Conservation (phyloP, 1,284 basidiomycete genomes). For the Peniophora sp. region DNA sequence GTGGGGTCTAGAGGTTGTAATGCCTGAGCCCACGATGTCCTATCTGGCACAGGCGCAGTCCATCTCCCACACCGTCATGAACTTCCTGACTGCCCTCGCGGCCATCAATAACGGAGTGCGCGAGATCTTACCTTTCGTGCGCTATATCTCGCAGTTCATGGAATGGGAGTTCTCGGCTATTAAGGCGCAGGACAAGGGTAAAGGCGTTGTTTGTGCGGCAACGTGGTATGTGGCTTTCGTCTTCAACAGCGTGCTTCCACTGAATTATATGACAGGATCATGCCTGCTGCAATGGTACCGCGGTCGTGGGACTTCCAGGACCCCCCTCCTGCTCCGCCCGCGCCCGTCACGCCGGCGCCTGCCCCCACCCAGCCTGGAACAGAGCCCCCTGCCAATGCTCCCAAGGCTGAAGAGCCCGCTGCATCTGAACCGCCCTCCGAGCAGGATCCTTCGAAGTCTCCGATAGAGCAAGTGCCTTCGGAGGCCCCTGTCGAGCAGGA, state of each 20-base stretch:
- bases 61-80: constrained; percentile 53
- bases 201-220: constrained; percentile 76
- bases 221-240: constrained; percentile 49
- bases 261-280: constrained; percentile 38
- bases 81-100: constrained; percentile 64
- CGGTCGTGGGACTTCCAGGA: constrained; percentile 65
- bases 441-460: too few species aligned
- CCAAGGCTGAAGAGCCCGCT: too few species aligned
- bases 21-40: constrained; percentile 59
- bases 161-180: constrained; percentile 66
- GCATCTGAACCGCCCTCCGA: too few species aligned
- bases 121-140: constrained; percentile 72
- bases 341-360: neutral
- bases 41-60: constrained; percentile 57
- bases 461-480: too few species aligned
- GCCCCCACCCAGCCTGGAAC: too few species aligned
- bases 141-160: constrained; percentile 69
- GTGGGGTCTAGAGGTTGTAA: constrained; percentile 74
- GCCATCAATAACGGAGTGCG: constrained; percentile 62
- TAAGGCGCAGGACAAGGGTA: constrained; percentile 52
- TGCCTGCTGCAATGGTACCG: constrained; percentile 70
- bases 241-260: constrained; percentile 3
- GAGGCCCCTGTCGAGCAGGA: too few species aligned
- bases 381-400: too few species aligned
- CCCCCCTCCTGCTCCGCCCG: neutral